Conservation (phyloP, 1,284 basidiomycete species). For the Taiwanofungus camphoratus region DNA sequence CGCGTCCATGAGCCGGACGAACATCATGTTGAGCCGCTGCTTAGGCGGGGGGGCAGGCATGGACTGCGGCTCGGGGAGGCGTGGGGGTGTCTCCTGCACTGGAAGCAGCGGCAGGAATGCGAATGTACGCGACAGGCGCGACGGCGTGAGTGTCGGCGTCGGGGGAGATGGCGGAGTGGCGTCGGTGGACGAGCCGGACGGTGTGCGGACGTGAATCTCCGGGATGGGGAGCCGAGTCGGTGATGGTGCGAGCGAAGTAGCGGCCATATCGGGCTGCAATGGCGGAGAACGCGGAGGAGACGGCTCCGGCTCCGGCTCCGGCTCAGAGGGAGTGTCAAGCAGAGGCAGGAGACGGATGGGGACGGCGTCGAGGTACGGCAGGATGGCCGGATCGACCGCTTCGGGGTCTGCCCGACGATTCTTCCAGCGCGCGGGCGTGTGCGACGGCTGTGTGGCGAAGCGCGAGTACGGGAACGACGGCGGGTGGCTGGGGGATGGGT, state of each 20-base stretch:
- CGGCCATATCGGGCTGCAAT: constrained; percentile 10
- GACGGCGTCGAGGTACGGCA: constrained; percentile 28
- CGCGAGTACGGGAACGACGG: constrained; percentile 23
- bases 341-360: constrained; percentile 29
- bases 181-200: neutral
- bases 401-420: constrained; percentile 20
- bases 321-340: constrained; percentile 16
- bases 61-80: constrained; percentile 5
- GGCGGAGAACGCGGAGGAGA: constrained; percentile 6
- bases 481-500: constrained; percentile 18
- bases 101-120: constrained; percentile 26
- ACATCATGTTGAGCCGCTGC: constrained; percentile 25
- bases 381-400: constrained; percentile 24
- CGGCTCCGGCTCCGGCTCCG: constrained; percentile 6
- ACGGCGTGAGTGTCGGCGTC: constrained; percentile 2
- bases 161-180: constrained; percentile 6
- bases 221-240: constrained; percentile 9
- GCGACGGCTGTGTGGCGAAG: constrained; percentile 23
- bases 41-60: constrained; percentile 7
- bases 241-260: constrained; percentile 4
- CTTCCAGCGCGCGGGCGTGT: constrained; percentile 28
- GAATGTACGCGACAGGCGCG: constrained; percentile 18
- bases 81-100: constrained; percentile 17
- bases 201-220: constrained; percentile 1
- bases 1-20: constrained; percentile 24